Evolutionary conservation across 192 early-diverging fungal species (phyloP).

Genomic region (Coemansia sp.): DNA sequence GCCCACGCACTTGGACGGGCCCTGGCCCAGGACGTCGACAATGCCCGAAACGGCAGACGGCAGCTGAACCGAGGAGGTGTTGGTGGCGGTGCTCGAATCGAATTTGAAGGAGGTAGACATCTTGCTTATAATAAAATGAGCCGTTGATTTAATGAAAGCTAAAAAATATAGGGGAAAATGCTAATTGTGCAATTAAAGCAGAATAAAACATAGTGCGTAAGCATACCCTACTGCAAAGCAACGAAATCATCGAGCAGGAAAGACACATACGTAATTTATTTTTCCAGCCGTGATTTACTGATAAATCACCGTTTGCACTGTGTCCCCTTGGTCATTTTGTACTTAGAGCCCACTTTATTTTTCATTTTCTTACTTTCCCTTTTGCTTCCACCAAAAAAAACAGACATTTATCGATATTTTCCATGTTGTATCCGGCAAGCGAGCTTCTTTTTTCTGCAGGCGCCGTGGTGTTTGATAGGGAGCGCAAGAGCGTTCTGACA

Average conservation of each 20-base stretch:
- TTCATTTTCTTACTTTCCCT: not conserved
- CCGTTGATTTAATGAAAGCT: no score
- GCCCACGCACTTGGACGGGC: constrained; percentile 25
- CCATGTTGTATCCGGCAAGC: constrained; percentile 23
- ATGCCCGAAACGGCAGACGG: constrained; percentile 16
- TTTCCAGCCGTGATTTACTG: not conserved
- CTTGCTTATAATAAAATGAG: not conserved
- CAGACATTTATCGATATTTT: not conserved
- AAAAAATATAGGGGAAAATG: no score
- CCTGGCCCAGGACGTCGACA: constrained; percentile 24
- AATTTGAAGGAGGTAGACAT: constrained; percentile 42
- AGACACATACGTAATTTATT: not conserved
- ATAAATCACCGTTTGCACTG: no score
- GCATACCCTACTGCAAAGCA: no score
- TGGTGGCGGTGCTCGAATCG: constrained; percentile 15
- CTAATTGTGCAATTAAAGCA: not conserved
- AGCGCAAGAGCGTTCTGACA: constrained; percentile 13
- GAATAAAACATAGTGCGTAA: not conserved
- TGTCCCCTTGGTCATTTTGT: not conserved
- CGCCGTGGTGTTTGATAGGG: constrained; percentile 37
- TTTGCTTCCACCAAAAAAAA: not conserved
- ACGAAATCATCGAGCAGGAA: no score
- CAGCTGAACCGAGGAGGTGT: constrained; percentile 31
- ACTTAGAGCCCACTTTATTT: not conserved
- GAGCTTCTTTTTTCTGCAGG: constrained; percentile 39